Conservation (phyloP, 176 grass and related monocot species). For the Typha latifolia region DNA sequence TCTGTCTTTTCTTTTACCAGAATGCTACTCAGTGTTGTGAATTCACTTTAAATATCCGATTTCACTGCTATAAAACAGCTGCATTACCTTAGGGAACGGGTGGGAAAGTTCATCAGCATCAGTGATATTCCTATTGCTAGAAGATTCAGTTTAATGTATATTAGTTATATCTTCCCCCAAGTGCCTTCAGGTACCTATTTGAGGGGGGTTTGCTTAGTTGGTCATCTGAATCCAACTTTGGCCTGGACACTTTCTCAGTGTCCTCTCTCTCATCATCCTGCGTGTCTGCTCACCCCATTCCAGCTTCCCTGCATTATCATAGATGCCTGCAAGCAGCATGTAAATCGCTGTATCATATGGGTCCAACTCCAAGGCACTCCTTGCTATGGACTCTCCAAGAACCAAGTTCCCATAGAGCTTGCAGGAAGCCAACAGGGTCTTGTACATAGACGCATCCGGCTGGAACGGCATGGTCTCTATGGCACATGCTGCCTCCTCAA, state of each 20-base stretch:
- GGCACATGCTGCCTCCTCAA: slow-evolving; percentile 39
- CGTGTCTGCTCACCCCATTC: slow-evolving; percentile 20
- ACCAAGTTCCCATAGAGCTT: slow-evolving; percentile 28
- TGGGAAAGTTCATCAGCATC: too few relatives aligned
- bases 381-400: slow-evolving; percentile 31
- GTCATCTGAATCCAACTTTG: slow-evolving; percentile 10
- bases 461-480: slow-evolving; percentile 38
- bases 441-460: slow-evolving; percentile 28
- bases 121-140: too few relatives aligned
- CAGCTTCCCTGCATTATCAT: slow-evolving; percentile 23
- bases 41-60: too few relatives aligned
- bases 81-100: too few relatives aligned
- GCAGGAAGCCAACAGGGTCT: slow-evolving; percentile 32
- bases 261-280: slow-evolving; percentile 26
- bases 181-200: too few relatives aligned
- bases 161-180: too few relatives aligned
- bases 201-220: neutral
- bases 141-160: too few relatives aligned
- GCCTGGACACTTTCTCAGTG: slow-evolving; percentile 7
- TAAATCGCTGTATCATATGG: slow-evolving; percentile 23
- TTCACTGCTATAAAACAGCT: too few relatives aligned
- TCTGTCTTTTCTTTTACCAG: too few relatives aligned
- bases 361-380: slow-evolving; percentile 30
- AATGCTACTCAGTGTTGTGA: too few relatives aligned
- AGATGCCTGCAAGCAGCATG: slow-evolving; percentile 27